These are phyloP conservation scores for Termitomyces sp. DNA, from an alignment of 768 basidiomycete genomes.

Conservation along the genomic window DNA sequence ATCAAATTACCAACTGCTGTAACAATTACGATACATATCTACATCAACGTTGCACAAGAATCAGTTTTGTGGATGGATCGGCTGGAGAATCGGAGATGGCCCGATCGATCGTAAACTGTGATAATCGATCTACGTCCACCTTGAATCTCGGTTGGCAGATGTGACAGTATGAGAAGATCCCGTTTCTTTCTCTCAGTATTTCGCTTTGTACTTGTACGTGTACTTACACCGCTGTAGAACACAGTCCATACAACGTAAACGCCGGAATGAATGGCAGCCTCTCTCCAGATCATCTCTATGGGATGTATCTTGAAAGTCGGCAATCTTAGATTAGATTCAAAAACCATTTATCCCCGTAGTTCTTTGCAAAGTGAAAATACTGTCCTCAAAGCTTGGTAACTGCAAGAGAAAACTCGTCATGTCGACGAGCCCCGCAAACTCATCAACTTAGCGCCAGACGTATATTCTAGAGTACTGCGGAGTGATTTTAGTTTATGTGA, in stretches of 20 bases:
- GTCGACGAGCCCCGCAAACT: neutral
- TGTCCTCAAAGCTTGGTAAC: no score
- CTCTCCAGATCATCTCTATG: neutral
- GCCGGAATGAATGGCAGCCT: no score
- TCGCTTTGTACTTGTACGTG: neutral
- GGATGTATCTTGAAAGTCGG: neutral
- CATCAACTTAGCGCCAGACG: neutral
- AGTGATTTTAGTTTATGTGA: neutral
- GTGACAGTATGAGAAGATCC: neutral
- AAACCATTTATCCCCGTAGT: no score
- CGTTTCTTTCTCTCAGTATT: neutral
- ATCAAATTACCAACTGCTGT: neutral
- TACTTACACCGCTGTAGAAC: neutral
- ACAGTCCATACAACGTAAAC: neutral
- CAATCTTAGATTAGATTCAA: neutral
- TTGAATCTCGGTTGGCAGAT: neutral
- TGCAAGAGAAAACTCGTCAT: no score
- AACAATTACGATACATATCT: neutral
- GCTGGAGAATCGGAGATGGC: slow-evolving; percentile 4
- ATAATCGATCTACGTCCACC: slow-evolving; percentile 7
- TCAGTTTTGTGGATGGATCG: neutral
- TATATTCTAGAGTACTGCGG: neutral
- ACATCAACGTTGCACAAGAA: no score
- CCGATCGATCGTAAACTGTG: slow-evolving; percentile 11
- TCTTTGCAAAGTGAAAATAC: no score